Percentiles rank a stretch among this genome's conserved stretches.
These are phyloP conservation scores for Entomortierella chlamydospora DNA, from an alignment of 192 early-diverging fungal genomes.

Conservation along the genomic window DNA sequence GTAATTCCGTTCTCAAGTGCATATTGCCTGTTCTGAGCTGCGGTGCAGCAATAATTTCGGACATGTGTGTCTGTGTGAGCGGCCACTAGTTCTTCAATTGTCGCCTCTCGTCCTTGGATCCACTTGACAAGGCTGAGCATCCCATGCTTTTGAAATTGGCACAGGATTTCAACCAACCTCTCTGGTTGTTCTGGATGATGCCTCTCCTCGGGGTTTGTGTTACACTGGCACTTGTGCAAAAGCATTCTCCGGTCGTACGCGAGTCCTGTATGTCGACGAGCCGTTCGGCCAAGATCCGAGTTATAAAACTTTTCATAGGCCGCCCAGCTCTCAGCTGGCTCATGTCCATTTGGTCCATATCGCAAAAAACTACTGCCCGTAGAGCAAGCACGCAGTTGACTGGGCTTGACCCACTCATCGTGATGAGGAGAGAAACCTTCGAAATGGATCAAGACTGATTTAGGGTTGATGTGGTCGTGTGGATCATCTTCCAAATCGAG, in stretches of 20 bases:
- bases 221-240: constrained; percentile 62
- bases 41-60: constrained; percentile 59
- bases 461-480: constrained; percentile 53
- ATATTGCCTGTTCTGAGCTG: constrained; percentile 38
- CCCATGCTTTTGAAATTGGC: constrained; percentile 58
- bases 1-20: constrained; percentile 31
- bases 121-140: constrained; percentile 61
- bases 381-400: constrained; percentile 52
- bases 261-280: constrained; percentile 60
- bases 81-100: constrained; percentile 56
- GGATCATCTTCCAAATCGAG: constrained; percentile 52
- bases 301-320: constrained; percentile 62
- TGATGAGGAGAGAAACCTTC: constrained; percentile 64
- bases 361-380: constrained; percentile 38
- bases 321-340: constrained; percentile 56
- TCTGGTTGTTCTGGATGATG: constrained; percentile 67
- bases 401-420: constrained; percentile 62
- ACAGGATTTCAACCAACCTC: constrained; percentile 58
- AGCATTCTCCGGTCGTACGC: constrained; percentile 61
- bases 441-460: constrained; percentile 62
- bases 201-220: constrained; percentile 55
- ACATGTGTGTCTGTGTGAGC: constrained; percentile 63
- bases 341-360: constrained; percentile 59
- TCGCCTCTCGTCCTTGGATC: constrained; percentile 61
- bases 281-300: constrained; percentile 48